Evolutionary conservation across 805 yeast genomes (phyloP), one percentile per base, ranked within the genome.

Genomic region (Metschnikowia lochheadii): DNA sequence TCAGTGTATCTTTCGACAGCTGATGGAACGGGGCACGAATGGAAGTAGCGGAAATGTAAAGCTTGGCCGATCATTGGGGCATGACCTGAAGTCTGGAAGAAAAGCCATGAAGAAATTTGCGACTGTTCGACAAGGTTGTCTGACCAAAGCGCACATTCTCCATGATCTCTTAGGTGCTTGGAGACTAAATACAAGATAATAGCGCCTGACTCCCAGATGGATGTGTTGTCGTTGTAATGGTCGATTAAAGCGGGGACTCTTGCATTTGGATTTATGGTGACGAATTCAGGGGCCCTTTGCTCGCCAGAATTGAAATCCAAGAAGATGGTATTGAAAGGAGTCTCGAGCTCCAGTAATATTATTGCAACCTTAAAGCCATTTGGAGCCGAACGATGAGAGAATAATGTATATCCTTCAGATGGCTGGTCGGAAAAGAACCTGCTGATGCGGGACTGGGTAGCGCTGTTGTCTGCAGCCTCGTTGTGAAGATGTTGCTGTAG

Each of bases 21-120:
- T 51, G 89, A 81, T 17, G 92, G 89, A 2, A 91, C 89, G 48
- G 84, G 84, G 53, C 85, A 85, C 6, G 91, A 80, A 65, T 91
- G 97, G 76, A 91, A 89, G 66, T 88, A 89, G 62, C 91, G 79
- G 73, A 91, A 92, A 72, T 92, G 97, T 59, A 92, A 77, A 7
- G 97, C 97, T 69, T 91, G 97, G 17, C 97, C 97, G 60, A 91
- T 87, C 96, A 91, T 91, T n/a, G 97, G 97, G 0, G 97, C 96
- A 65, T 90, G 97, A 6, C 98, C 97, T 4, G 95, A 86, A 2
- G 97, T 89, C 70, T 91, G 98, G 75, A 91, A 91, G 63, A 89
- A 91, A 36, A 92, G 75, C 97, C 97, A 91, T 6, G 90, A 81
- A 53, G 82, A 78, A 51, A 91, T 89, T 65, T 86, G 92, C 3